Evolutionary conservation across 139 green algal species (phyloP).

Genomic region (Chlamydomonas sp.): DNA sequence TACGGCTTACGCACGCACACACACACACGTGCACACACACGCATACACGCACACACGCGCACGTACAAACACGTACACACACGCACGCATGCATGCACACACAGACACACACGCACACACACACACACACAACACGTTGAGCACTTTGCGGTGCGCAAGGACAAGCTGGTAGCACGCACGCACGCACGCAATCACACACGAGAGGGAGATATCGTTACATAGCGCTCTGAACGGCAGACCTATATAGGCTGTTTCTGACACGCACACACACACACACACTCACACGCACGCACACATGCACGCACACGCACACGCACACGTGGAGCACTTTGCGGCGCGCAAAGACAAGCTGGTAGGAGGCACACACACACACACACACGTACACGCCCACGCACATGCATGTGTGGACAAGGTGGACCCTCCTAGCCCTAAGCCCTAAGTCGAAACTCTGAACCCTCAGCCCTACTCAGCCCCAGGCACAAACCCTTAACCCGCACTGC

Average conservation of each 20-base stretch:
- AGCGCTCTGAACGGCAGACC: neutral
- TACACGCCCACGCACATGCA: neutral
- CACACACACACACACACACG: neutral
- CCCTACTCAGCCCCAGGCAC: no score
- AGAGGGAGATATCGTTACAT: no score
- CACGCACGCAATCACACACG: no score
- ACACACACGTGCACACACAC: neutral
- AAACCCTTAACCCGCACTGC: neutral
- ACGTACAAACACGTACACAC: no score
- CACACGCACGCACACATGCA: constrained; percentile 16
- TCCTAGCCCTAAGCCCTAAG: neutral
- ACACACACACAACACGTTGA: constrained; percentile 34
- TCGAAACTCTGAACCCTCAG: no score
- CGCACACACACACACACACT: neutral
- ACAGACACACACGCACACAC: no score
- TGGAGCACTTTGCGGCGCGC: constrained; percentile 33
- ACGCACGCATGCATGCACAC: no score
- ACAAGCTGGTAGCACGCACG: constrained; percentile 8
- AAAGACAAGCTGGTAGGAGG: constrained; percentile 17
- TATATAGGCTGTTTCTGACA: neutral
- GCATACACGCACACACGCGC: neutral
- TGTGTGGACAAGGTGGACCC: neutral
- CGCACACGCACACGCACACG: constrained; percentile 27
- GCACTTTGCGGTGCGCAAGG: constrained; percentile 29
- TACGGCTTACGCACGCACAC: neutral